A percentile compares a stretch with the other conserved stretches of the same genome.
Conservation (phyloP, 1,284 basidiomycete species). For the Sphaerobolus stellatus region DNA sequence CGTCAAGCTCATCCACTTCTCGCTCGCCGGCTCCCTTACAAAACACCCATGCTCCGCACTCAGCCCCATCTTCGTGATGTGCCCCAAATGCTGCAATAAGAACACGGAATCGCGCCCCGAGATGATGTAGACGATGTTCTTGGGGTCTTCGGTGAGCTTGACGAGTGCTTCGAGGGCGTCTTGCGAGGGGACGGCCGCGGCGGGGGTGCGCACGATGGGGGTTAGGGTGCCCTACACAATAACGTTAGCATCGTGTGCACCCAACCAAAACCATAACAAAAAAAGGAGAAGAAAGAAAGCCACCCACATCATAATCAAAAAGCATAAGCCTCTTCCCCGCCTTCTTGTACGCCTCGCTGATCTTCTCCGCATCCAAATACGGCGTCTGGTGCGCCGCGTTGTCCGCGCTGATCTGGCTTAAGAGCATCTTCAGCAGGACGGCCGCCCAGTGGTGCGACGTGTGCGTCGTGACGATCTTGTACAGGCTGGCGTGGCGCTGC, state of each 20-base stretch:
- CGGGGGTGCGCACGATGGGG: conserved; percentile 94
- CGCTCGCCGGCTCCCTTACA: conserved; percentile 69
- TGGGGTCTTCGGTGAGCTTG: conserved; percentile 73
- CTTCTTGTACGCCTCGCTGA: conserved; percentile 65
- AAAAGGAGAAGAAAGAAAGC: conserved; percentile 45
- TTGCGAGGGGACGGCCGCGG: conserved; percentile 81
- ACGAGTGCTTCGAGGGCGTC: conserved; percentile 76
- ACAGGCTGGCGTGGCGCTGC: conserved; percentile 72
- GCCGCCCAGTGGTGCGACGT: conserved; percentile 97
- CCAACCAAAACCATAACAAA: conserved; percentile 87
- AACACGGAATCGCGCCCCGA: conserved; percentile 95
- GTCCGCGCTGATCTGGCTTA: conserved; percentile 78
- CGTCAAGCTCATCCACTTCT: conserved; percentile 87
- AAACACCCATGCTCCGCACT: conserved; percentile 97
- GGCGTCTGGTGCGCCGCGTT: conserved; percentile 88
- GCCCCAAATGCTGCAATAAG: conserved; percentile 89
- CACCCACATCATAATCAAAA: conserved; percentile 92
- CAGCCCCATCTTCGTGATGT: conserved; percentile 83
- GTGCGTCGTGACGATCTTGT: conserved; percentile 89
- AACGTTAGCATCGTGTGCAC: conserved; percentile 6
- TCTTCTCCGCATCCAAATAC: conserved; percentile 65
- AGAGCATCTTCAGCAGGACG: conserved; percentile 84
- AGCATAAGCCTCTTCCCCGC: conserved; percentile 88
- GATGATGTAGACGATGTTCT: conserved; percentile 95
- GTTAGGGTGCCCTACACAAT: conserved; percentile 81